Percentiles rank a stretch among this genome's conserved stretches.
Evolutionary conservation across 2,329 filamentous ascomycete genomes (phyloP).

Genomic region (Diaporthe citrichinensis): DNA sequence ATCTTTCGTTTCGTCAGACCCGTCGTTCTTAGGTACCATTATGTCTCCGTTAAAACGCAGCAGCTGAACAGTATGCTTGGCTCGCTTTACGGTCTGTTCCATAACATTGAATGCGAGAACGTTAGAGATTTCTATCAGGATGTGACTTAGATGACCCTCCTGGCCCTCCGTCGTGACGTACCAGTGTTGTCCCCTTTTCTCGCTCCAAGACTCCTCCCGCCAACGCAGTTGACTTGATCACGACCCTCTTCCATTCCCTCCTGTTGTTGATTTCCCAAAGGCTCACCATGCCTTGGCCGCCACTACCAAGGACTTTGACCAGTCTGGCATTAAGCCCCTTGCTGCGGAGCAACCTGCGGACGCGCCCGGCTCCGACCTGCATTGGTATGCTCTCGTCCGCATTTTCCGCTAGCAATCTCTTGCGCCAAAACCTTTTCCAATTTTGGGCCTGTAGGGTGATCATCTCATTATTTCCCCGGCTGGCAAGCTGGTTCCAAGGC

Average conservation of each 20-base stretch:
- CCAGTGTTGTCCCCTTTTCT: neutral
- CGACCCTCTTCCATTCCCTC: slow-evolving; percentile 6
- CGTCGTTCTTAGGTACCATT: neutral
- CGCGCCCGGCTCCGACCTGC: neutral
- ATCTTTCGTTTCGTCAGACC: neutral
- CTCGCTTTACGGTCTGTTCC: slow-evolving; percentile 6
- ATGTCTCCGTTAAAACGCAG: slow-evolving; percentile 19
- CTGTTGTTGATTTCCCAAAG: slow-evolving; percentile 14
- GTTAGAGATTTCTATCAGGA: neutral
- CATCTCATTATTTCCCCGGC: neutral
- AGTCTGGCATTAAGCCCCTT: neutral
- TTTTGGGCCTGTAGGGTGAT: neutral
- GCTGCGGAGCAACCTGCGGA: slow-evolving; percentile 12
- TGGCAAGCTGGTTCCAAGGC: slow-evolving; percentile 1
- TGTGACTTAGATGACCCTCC: neutral
- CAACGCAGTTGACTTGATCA: slow-evolving; percentile 11
- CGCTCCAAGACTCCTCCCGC: neutral
- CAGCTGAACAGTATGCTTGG: slow-evolving; percentile 9
- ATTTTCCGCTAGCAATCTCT: neutral
- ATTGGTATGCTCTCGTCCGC: neutral
- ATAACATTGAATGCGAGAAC: neutral
- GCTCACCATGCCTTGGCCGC: slow-evolving; percentile 11
- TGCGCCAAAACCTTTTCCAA: slow-evolving; percentile 17
- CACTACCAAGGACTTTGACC: slow-evolving; percentile 7
- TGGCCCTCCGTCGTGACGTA: neutral